Evolutionary conservation across 2,329 filamentous ascomycete species (phyloP).

Genomic region (Ophiostoma sp.): DNA sequence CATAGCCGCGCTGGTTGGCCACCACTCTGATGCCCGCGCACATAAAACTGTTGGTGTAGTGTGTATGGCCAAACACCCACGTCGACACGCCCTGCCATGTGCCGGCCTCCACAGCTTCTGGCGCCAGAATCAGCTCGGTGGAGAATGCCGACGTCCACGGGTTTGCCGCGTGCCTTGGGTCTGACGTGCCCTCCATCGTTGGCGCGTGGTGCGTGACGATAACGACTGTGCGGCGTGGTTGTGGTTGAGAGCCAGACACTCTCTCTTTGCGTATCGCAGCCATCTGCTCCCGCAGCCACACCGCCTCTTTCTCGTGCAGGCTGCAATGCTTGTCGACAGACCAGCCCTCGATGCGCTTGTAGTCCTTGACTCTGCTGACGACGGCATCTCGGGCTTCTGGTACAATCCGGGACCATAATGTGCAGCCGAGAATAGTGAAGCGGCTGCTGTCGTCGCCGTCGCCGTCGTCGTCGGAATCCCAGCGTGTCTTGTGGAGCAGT

Average conservation of each 20-base stretch:
- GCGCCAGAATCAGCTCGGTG: constrained; percentile 40
- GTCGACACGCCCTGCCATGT: constrained; percentile 31
- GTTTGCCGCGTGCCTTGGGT: constrained; percentile 30
- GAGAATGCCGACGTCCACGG: constrained; percentile 48
- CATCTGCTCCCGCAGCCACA: constrained; percentile 34
- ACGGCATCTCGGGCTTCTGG: constrained; percentile 38
- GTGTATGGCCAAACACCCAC: constrained; percentile 49
- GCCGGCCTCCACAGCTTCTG: constrained; percentile 30
- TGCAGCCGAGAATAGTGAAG: constrained; percentile 48
- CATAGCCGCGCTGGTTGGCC: constrained; percentile 39
- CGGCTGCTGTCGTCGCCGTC: not conserved
- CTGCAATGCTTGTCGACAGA: constrained; percentile 45
- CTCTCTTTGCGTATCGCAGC: not conserved
- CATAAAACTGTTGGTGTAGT: constrained; percentile 39
- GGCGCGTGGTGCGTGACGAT: constrained; percentile 56
- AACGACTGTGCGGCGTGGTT: constrained; percentile 34
- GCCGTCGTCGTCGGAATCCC: not conserved
- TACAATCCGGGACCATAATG: constrained; percentile 51
- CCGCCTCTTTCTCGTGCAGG: constrained; percentile 43
- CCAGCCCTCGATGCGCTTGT: constrained; percentile 48
- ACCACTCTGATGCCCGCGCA: constrained; percentile 35
- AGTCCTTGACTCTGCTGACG: constrained; percentile 47
- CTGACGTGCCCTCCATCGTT: constrained; percentile 37
- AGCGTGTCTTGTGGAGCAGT: constrained; percentile 16
- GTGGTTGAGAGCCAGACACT: not conserved